These are phyloP conservation scores for sweet orange (Citrus sinensis) DNA, from an alignment of 345 rosid species.

Conservation along the genomic window DNA sequence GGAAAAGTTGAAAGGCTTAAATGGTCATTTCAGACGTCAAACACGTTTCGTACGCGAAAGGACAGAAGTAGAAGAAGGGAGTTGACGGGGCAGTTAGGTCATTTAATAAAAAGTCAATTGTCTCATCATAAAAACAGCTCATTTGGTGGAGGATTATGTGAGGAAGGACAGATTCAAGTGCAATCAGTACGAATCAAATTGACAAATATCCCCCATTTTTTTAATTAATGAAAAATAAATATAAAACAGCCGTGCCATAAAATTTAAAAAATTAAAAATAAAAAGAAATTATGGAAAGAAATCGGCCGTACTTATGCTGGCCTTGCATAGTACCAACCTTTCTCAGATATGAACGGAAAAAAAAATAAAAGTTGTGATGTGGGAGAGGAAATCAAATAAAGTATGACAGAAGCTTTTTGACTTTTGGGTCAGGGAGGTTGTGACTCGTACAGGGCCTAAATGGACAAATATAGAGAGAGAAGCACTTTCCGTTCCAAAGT, in stretches of 20 bases:
- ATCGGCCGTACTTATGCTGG: conserved; percentile 35
- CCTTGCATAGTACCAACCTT: conserved; percentile 33
- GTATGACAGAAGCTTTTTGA: neutral
- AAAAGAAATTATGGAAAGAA: neutral
- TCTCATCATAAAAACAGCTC: neutral
- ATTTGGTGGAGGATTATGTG: conserved; percentile 38
- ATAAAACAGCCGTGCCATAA: neutral
- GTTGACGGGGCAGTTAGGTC: conserved; percentile 22
- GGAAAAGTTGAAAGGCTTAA: neutral
- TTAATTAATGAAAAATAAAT: neutral
- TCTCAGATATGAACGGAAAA: conserved; percentile 35
- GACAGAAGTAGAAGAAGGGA: conserved; percentile 20
- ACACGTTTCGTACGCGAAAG: conserved; percentile 29
- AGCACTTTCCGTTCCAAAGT: neutral
- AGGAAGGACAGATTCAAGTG: conserved; percentile 49
- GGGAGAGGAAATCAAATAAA: neutral
- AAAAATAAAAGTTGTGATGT: neutral
- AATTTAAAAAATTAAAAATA: neutral
- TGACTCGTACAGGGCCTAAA: conserved; percentile 8
- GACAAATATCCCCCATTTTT: neutral
- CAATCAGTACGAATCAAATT: conserved; percentile 32
- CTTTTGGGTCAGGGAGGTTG: neutral
- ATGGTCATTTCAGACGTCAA: neutral
- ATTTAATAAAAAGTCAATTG: neutral
- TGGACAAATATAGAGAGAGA: neutral